Base-by-base conservation (phyloP, 345 rosid species). In the Salix caprea region DNA sequence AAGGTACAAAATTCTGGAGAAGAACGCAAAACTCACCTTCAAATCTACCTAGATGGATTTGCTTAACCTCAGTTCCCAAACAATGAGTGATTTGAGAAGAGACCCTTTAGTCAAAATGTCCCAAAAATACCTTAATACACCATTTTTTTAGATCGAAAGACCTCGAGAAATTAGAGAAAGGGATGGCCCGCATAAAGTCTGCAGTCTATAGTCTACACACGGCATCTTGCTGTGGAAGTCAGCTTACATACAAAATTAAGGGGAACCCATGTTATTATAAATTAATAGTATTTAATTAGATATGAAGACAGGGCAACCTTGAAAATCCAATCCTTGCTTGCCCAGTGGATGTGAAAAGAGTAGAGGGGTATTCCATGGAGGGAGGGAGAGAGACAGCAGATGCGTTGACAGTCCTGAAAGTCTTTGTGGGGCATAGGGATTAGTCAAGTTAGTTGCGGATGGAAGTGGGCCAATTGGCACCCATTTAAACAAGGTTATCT, bases 211-310 rank as follows among this genome's bases (percentile, higher is more conserved):
- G 79, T 78, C 82, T 66, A 60, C 7, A 70, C 81, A 70, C 82
- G 84, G 79, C 72, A 78, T 56, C 69, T 61, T 21, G 58, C 56
- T 32, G 11, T 50, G 77, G 37, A 71, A 74, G 80, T 76, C 82
- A 78, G 74, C 74, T 39, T 13, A n/a, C 68, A 28, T 70, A 67
- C 52, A 70, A 70, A 58, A 74, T 28, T 23, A 65, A 56, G 69
- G 8, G 67, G 10, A 7, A 60, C 60, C 74, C 44, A 42, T 28
- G 15, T 44, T 23, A 6, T 19, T 19, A 16, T 16, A 3, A 65
- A 32, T 6, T 7, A 65, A 28, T 65, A 64, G 36, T 40, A 62
- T 26, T 24, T 26, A 30, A 65, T 30, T 28, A 14, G 7, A 24
- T 65, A 65, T 4, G 15, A 65, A 42, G 40, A 34, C 14, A 32